Base-by-base conservation (phyloP, 345 rosid species). In the Excoecaria cochinchinensis region DNA sequence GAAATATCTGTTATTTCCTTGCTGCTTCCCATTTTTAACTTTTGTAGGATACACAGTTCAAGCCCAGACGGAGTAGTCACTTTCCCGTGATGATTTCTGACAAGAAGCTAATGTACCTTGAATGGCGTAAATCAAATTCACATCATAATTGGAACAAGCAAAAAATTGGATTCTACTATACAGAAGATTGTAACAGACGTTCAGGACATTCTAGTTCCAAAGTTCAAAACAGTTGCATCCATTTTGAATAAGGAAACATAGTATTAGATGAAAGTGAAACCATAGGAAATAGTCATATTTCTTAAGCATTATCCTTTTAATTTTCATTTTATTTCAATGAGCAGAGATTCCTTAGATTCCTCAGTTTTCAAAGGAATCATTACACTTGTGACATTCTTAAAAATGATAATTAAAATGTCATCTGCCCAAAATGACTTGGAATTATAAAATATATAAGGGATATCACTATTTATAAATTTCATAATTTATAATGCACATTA, bases 1-100 rank as follows among this genome's bases (percentile, higher is more conserved):
- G 31, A 31, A 31, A 31, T 31, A 31, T 31, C 31, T 10, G 62
- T 65, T 42, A n/a, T 65, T 65, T 65, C 44, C 71, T 14, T 2
- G 71, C 50, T 68, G 57, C 58, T 68, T 48, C 71, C 39, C 71
- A 16, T 68, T 48, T 48, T 63, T 63, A 36, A 63, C 42, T 8
- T 38, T 62, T 62, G 16, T 24, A 58, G 62, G 62, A 58, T 58
- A 15, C 19, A 56, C 38, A 58, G 62, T 59, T 59, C 6, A 58
- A 22, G 38, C 22, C 38, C 63, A 12, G 0, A 9, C 1, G 60
- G 22, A 56, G 22, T 19, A 56, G n/a, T 56, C 21, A n/a, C n/a
- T 56, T 56, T 56, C 24, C 8, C 60, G 19, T 0, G 8, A 25
- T 60, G 40, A 60, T 60, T 25, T 60, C 6, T 3, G 0, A 16